phyloP scores from a whole-genome alignment of 768 basidiomycete genomes.

The Serendipita indica region DNA sequence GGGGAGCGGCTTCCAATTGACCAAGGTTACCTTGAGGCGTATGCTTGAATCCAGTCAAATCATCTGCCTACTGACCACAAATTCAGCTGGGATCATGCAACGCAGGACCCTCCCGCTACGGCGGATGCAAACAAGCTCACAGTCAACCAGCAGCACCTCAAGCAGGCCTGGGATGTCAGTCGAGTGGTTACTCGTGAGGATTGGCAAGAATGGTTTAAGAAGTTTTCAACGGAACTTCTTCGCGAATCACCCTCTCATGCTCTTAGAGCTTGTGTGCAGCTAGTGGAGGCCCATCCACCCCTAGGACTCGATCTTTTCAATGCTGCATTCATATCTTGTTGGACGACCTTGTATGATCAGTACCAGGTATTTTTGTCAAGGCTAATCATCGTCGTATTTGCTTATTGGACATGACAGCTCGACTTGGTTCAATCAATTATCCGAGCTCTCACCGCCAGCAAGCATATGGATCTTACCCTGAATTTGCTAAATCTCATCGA shows the following conservation, averaged over 20 bases:
- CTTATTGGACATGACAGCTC: constrained; percentile 39
- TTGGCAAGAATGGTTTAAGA: constrained; percentile 93
- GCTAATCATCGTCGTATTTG: neutral
- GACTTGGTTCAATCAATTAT: constrained; percentile 87
- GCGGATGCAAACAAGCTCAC: constrained; percentile 78
- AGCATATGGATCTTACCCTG: constrained; percentile 71
- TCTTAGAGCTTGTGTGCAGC: constrained; percentile 86
- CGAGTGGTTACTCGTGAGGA: constrained; percentile 64
- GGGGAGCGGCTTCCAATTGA: constrained; percentile 89
- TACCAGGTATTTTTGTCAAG: constrained; percentile 56
- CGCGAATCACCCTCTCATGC: constrained; percentile 97
- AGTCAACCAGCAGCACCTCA: constrained; percentile 94
- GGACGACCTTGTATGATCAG: constrained; percentile 88
- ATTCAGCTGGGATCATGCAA: constrained; percentile 11
- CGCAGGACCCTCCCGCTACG: constrained; percentile 28
- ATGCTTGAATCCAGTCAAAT: neutral
- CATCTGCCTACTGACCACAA: neutral
- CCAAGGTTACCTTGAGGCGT: constrained; percentile 33
- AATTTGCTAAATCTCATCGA: constrained; percentile 86
- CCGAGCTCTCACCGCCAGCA: constrained; percentile 45
- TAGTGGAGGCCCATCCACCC: constrained; percentile 83
- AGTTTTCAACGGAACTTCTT: constrained; percentile 88
- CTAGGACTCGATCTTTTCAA: constrained; percentile 93
- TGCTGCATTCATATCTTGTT: constrained; percentile 95
- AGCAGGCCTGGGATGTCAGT: constrained; percentile 89